A percentile compares a stretch with the other conserved stretches of the same genome.
Conservation (phyloP, 768 basidiomycete genomes). For the Macrolepiota albuminosa region DNA sequence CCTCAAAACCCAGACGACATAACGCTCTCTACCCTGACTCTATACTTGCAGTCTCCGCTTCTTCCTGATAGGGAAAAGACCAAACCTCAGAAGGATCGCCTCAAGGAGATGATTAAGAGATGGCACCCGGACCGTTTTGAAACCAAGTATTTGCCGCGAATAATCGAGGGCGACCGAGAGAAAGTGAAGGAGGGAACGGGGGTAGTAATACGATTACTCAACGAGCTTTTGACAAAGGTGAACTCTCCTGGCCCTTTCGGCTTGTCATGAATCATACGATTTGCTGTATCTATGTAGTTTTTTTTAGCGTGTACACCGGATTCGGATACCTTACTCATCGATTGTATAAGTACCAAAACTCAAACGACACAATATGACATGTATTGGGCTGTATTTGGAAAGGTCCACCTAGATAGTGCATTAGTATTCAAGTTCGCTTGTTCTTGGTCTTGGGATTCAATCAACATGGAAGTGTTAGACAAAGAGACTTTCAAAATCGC, state of each 20-base stretch:
- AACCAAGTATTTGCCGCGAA: slow-evolving; percentile 59
- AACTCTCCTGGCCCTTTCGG: slow-evolving; percentile 26
- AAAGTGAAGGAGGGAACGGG: slow-evolving; percentile 72
- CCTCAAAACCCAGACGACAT: slow-evolving; percentile 59
- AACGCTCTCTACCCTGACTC: slow-evolving; percentile 47
- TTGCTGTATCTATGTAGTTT: slow-evolving; percentile 19
- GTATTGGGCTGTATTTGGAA: neutral
- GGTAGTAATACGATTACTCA: slow-evolving; percentile 63
- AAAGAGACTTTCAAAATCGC: neutral
- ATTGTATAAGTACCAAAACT: slow-evolving; percentile 23
- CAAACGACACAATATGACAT: slow-evolving; percentile 16
- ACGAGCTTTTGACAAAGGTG: slow-evolving; percentile 58
- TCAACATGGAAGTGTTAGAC: neutral
- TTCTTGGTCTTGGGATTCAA: neutral
- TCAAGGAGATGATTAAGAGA: slow-evolving; percentile 67
- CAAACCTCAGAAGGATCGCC: slow-evolving; percentile 59
- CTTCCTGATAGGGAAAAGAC: slow-evolving; percentile 48
- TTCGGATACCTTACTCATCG: slow-evolving; percentile 21
- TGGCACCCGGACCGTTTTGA: slow-evolving; percentile 89
- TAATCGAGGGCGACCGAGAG: slow-evolving; percentile 58
- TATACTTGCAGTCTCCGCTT: slow-evolving; percentile 57
- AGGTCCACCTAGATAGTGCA: neutral
- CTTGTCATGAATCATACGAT: slow-evolving; percentile 9
- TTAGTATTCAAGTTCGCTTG: neutral
- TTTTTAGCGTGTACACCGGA: slow-evolving; percentile 22